Evolutionary conservation across 169 alveolate genomes (phyloP).

Genomic region (Eimeria praecox): DNA sequence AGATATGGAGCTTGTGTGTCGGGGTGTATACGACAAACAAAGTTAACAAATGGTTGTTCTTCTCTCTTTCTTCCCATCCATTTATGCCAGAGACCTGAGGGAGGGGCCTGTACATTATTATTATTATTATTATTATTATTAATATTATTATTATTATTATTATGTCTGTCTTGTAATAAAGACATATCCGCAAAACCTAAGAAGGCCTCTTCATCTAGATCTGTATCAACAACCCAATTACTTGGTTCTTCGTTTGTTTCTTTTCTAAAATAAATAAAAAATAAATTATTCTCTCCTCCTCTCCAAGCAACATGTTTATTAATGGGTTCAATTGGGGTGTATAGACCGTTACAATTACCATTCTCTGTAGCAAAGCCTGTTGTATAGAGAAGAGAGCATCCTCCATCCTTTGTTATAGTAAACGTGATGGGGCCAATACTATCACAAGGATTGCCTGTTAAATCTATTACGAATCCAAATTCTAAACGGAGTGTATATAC

Average conservation of each 20-base stretch:
- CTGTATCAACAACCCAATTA: slow-evolving; percentile 86
- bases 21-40: slow-evolving; percentile 79
- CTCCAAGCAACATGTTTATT: slow-evolving; percentile 86
- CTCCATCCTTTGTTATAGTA: slow-evolving; percentile 83
- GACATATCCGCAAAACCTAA: slow-evolving; percentile 83
- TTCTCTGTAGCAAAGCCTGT: slow-evolving; percentile 86
- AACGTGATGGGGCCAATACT: slow-evolving; percentile 80
- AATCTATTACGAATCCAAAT: slow-evolving; percentile 83
- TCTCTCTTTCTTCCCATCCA: slow-evolving; percentile 82
- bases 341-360: slow-evolving; percentile 86
- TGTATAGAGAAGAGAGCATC: slow-evolving; percentile 86
- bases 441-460: slow-evolving; percentile 84
- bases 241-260: slow-evolving; percentile 75
- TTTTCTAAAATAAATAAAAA: slow-evolving; percentile 81
- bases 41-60: slow-evolving; percentile 81
- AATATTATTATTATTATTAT: too few species aligned
- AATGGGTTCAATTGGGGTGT: slow-evolving; percentile 84
- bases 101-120: too few species aligned
- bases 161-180: slow-evolving; percentile 65
- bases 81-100: slow-evolving; percentile 84
- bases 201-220: slow-evolving; percentile 82
- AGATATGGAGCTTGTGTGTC: slow-evolving; percentile 84
- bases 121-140: too few species aligned
- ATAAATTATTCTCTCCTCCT: slow-evolving; percentile 84
- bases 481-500: slow-evolving; percentile 83